Evolutionary conservation across 257 asterid genomes (phyloP), one percentile per base, ranked within the genome.

Genomic region (Solanum paucissectum): DNA sequence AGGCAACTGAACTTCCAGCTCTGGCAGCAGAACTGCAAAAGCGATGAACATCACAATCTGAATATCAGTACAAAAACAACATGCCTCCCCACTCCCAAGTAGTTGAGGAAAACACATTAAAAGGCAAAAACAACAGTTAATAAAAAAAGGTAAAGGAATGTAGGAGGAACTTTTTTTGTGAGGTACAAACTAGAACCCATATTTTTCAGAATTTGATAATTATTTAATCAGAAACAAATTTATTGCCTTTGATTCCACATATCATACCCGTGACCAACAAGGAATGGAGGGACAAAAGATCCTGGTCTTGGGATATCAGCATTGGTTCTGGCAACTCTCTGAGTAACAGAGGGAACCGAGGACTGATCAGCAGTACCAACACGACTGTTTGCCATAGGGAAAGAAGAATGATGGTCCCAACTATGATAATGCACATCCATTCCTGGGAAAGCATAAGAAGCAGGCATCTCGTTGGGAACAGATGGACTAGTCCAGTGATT

Each of bases 401-500:
- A 95, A 83, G 95, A 92, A 44, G 91, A 92, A 89, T 93, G 95
- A 87, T 91, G 94, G 42, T 94, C 98, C 98, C 98, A 95, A 84
- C 88, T 87, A 75, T 92, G 94, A 90, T 93, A 91, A 87, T 91
- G 95, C 85, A 91, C 90, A 84, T 94, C 96, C 91, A 93, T 83
- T 38, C 98, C 93, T 62, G 94, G 98, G 84, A 92, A 93, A 88
- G 93, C 95, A 90, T 90, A 96, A 66, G 98, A 91, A 83, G 92
- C 85, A 32, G 94, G 94, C 74, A 93, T 91, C 91, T 95, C 98
- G 87, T 90, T 91, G 64, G 95, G 93, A 76, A 91, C 89, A 46
- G 98, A 90, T 75, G 94, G 93, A 75, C 94, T 95, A 89, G 49
- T 92, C 99, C 99, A 96, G 87, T 91, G 96, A 92, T 82, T 93